phyloP scores from a whole-genome alignment of 495 filamentous ascomycete genomes.

The Neurospora sp. region DNA sequence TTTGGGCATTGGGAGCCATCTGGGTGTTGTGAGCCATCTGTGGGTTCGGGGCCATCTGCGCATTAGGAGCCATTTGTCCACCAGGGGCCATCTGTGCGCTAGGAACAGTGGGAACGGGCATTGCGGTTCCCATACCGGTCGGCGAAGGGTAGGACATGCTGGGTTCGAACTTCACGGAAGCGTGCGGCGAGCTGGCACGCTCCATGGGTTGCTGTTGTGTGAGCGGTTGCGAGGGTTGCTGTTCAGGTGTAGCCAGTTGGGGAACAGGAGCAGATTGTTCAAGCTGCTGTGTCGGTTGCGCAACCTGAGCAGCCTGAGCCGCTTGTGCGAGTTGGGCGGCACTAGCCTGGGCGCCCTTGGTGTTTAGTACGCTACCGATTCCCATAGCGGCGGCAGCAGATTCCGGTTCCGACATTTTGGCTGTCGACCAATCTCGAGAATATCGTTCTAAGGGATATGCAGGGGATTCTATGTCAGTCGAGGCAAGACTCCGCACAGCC shows the following conservation, averaged over 20 bases:
- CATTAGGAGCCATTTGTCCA: background rate
- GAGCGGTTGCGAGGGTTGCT: constrained; percentile 9
- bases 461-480: background rate
- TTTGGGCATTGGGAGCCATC: background rate
- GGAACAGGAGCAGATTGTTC: background rate
- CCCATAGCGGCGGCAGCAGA: constrained; percentile 26
- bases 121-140: constrained; percentile 21
- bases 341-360: constrained; percentile 12
- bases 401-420: constrained; percentile 26
- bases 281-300: background rate
- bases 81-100: constrained; percentile 38
- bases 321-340: background rate
- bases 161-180: constrained; percentile 44
- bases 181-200: constrained; percentile 57
- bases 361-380: constrained; percentile 29
- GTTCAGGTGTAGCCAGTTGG: constrained; percentile 12
- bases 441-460: background rate
- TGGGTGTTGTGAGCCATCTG: background rate
- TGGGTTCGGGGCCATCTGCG: background rate
- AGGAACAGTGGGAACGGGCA: constrained; percentile 32
- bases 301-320: background rate
- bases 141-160: constrained; percentile 27
- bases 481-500: constrained; percentile 2
- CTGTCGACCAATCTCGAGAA: background rate
- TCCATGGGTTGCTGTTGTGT: constrained; percentile 41